Percentiles rank a stretch among this genome's conserved stretches.
Conservation (phyloP, 2,329 filamentous ascomycete genomes). For the Arthrinium phaeospermum region DNA sequence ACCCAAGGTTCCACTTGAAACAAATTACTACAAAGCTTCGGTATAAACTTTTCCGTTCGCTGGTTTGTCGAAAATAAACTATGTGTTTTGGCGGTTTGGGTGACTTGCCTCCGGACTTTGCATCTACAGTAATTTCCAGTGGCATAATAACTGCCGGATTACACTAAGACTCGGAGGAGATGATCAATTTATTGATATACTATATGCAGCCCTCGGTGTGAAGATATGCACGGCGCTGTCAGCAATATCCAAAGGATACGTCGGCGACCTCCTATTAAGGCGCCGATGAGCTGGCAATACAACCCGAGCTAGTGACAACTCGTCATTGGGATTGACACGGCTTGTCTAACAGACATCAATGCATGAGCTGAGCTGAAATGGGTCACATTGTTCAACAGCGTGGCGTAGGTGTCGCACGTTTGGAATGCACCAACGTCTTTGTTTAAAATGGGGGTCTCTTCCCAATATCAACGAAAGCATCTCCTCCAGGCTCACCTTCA, state of each 20-base stretch:
- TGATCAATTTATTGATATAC: not conserved
- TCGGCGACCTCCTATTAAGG: not conserved
- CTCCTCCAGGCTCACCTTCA: not conserved
- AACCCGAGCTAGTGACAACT: not conserved
- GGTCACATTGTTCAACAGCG: not conserved
- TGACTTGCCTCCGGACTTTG: not conserved
- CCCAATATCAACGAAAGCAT: too few species aligned
- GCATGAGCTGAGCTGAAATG: not conserved
- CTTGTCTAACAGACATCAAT: not conserved
- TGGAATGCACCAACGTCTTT: not conserved
- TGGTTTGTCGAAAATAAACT: not conserved
- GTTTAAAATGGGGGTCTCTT: not conserved
- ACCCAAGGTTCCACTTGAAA: too few species aligned
- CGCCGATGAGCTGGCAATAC: not conserved
- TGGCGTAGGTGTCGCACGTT: not conserved
- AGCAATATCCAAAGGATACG: not conserved
- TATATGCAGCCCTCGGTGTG: not conserved
- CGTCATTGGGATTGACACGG: not conserved
- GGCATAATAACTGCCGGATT: not conserved
- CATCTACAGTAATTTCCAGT: not conserved
- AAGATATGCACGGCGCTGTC: not conserved
- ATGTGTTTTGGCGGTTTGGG: not conserved
- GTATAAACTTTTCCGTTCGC: not conserved
- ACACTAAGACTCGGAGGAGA: not conserved
- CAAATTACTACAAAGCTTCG: not conserved